These are phyloP conservation scores for Hibiscus trionum DNA, from an alignment of 345 rosid genomes.

Conservation along the genomic window DNA sequence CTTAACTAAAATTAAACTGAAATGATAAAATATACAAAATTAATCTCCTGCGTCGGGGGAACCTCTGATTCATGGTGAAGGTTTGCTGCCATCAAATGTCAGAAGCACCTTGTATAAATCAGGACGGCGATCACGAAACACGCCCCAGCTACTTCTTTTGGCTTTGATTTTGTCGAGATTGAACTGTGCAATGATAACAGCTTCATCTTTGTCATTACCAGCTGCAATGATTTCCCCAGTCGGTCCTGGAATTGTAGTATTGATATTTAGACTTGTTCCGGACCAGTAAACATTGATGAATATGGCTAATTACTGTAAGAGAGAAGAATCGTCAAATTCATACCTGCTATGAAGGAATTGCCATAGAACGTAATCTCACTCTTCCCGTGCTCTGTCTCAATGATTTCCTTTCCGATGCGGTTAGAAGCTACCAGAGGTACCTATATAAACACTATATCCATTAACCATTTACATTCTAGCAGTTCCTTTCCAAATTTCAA, in stretches of 20 bases:
- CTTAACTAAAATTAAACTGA: too few species aligned
- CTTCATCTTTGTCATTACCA: conserved; percentile 72
- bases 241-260: too few species aligned
- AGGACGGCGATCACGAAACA: conserved; percentile 86
- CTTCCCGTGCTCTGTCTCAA: conserved; percentile 75
- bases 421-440: conserved; percentile 83
- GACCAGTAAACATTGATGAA: too few species aligned
- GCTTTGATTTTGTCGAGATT: conserved; percentile 66
- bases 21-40: too few species aligned
- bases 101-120: conserved; percentile 81
- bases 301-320: not conserved
- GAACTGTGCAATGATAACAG: conserved; percentile 67
- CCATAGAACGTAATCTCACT: conserved; percentile 82
- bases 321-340: not conserved
- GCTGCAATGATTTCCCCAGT: conserved; percentile 40
- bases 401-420: conserved; percentile 70
- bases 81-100: conserved; percentile 69
- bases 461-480: not conserved
- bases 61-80: conserved; percentile 14
- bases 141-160: conserved; percentile 83
- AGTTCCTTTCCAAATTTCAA: not conserved
- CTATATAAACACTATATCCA: conserved; percentile 24
- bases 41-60: not conserved
- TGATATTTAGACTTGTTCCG: too few species aligned
- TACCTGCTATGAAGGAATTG: conserved; percentile 82